Percentiles rank a stretch among this genome's conserved stretches.
Conservation (phyloP, 2,329 filamentous ascomycete species). For the Coniochaeta hoffmannii region DNA sequence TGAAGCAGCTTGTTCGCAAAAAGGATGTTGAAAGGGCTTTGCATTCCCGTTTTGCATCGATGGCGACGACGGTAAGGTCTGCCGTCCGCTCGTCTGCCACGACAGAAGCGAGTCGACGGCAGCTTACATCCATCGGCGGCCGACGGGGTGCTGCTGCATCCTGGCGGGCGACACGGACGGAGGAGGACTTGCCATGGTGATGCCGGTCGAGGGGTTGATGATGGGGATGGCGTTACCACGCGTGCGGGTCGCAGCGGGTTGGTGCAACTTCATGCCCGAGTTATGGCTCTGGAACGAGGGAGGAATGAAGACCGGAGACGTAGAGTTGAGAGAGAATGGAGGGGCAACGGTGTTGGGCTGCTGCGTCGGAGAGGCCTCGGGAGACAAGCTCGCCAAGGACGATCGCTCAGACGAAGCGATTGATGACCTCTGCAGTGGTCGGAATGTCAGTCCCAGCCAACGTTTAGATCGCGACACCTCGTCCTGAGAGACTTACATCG, state of each 20-base stretch:
- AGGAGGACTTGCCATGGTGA: conserved; percentile 81
- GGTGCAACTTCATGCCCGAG: conserved; percentile 72
- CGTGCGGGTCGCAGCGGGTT: conserved; percentile 79
- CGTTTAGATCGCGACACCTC: no score
- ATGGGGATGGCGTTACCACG: conserved; percentile 90
- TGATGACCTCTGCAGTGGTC: conserved; percentile 62
- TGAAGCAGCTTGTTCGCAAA: conserved; percentile 31
- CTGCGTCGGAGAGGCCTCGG: conserved; percentile 84
- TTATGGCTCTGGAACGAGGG: conserved; percentile 60
- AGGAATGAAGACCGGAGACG: conserved; percentile 59
- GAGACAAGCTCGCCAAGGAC: conserved; percentile 89
- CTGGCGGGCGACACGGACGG: conserved; percentile 55
- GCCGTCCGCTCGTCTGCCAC: neutral
- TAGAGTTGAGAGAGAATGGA: conserved; percentile 64
- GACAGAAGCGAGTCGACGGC: conserved; percentile 10
- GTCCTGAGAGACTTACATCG: conserved; percentile 60
- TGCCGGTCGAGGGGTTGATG: conserved; percentile 88
- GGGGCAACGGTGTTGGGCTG: conserved; percentile 74
- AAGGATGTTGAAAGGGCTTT: conserved; percentile 26
- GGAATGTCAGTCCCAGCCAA: conserved; percentile 4
- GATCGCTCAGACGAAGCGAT: conserved; percentile 88
- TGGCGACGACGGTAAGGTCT: conserved; percentile 20
- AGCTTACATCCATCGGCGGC: conserved; percentile 42
- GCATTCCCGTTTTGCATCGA: conserved; percentile 26
- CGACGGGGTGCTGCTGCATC: conserved; percentile 50